phyloP scores from a whole-genome alignment of 2,329 filamentous ascomycete genomes.

The Claviceps purpurea region DNA sequence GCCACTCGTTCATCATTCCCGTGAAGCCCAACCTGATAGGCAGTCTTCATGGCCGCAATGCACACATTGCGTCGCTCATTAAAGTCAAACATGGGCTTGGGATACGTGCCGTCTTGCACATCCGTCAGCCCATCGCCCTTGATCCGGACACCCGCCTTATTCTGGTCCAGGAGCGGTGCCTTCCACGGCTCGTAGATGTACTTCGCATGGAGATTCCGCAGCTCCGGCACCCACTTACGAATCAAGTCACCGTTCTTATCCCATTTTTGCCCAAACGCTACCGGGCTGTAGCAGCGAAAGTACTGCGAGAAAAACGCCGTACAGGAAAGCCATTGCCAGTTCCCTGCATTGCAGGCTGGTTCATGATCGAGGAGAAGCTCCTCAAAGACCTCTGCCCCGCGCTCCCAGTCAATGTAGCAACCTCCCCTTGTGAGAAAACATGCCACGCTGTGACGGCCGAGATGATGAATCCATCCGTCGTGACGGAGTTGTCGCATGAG shows the following conservation, averaged over 20 bases:
- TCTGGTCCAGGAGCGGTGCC: conserved; percentile 54
- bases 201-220: conserved; percentile 47
- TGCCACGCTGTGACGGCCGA: conserved; percentile 64
- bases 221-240: conserved; percentile 52
- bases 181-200: conserved; percentile 75
- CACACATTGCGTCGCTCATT: conserved; percentile 46
- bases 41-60: conserved; percentile 54
- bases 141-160: conserved; percentile 50
- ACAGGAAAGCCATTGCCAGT: conserved; percentile 69
- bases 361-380: conserved; percentile 66
- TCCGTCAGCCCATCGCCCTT: conserved; percentile 36
- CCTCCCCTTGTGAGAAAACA: conserved; percentile 71
- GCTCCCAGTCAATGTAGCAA: conserved; percentile 68
- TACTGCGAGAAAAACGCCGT: conserved; percentile 64
- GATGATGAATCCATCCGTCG: conserved; percentile 71
- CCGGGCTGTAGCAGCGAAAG: conserved; percentile 55
- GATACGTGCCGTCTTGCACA: conserved; percentile 41
- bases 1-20: conserved; percentile 49
- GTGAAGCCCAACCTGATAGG: conserved; percentile 50
- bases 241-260: conserved; percentile 56
- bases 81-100: conserved; percentile 70
- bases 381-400: conserved; percentile 66
- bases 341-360: conserved; percentile 57
- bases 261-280: conserved; percentile 65
- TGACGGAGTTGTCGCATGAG: conserved; percentile 60